A percentile compares a stretch with the other conserved stretches of the same genome.
These are phyloP conservation scores for Psilocybe tampanensis DNA, from an alignment of 768 basidiomycete species.

Conservation along the genomic window DNA sequence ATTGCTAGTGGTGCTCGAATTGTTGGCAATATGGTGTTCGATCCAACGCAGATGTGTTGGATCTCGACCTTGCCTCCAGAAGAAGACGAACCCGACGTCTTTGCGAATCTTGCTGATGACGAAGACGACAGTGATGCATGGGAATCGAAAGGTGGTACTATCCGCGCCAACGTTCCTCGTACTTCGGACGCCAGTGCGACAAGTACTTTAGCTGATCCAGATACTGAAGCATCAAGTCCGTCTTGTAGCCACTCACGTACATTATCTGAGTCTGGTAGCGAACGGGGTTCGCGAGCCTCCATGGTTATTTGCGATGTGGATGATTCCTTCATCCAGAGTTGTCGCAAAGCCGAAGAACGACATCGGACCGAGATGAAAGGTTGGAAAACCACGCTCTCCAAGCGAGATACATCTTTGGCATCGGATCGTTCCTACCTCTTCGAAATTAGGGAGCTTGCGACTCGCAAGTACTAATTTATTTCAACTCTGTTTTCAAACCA, in stretches of 20 bases:
- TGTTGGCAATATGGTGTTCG: constrained; percentile 98
- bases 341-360: constrained; percentile 77
- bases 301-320: constrained; percentile 75
- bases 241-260: constrained; percentile 64
- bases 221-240: constrained; percentile 54
- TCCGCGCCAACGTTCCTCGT: constrained; percentile 59
- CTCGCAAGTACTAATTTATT: constrained; percentile 69
- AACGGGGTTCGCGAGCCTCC: constrained; percentile 79
- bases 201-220: constrained; percentile 26
- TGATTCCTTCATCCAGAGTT: constrained; percentile 70
- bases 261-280: constrained; percentile 76
- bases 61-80: constrained; percentile 83
- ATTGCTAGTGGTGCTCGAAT: constrained; percentile 80
- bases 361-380: constrained; percentile 86
- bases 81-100: constrained; percentile 95
- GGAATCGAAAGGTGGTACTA: constrained; percentile 79
- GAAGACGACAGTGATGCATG: constrained; percentile 77
- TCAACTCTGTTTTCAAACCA: constrained; percentile 6
- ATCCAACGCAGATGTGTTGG: constrained; percentile 95
- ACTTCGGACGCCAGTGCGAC: constrained; percentile 35
- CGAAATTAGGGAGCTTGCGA: constrained; percentile 85
- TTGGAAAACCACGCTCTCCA: constrained; percentile 55
- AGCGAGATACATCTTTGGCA: constrained; percentile 40
- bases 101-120: constrained; percentile 90
- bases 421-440: constrained; percentile 69